Base-by-base conservation (phyloP, 805 yeast genomes). In the Cyberlindnera misumaiensis region DNA sequence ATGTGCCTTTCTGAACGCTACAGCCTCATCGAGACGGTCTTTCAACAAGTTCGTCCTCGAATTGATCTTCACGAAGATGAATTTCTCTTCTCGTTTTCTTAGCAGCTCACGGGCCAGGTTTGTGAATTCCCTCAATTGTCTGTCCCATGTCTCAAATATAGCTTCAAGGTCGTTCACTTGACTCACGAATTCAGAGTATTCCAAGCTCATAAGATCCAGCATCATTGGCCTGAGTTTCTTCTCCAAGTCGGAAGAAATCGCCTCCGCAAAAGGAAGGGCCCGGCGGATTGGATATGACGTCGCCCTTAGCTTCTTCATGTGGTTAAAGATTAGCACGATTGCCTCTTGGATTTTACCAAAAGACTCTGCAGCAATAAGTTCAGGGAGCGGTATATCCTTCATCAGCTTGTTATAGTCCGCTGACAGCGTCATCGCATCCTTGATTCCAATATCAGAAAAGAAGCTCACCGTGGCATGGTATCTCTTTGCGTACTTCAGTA, bases 381-480 rank as follows among this genome's bases (percentile, higher is more conserved):
- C 80, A 35, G 71, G 68, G 1, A 86, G 56, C 0, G 95, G 95
- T 11, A 89, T 63, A 38, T 82, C 93, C 33, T 73, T 72, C 47
- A 87, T 62, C 20, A 90, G 62, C 8, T 73, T 72, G 45, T 78
- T 80, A 52, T 79, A 78, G n/a, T 68, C 65, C 11, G 64, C 61
- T 0, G 87, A 74, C 16, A 59, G 59, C 4, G 63, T 62, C 11
- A 75, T 44, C 12, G 82, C 75, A 20, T 75, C 78, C 28, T 64
- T 58, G 15, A 90, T 59, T 0, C 86, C 85, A 2, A 83, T 77
- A 51, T 85, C 94, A 5, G 86, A 74, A 26, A 73, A 63, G 49
- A 84, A 81, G 27, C 82, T 70, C n/a, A 77, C 73, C 0, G 89
- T 80, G 1, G 86, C 80, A 54, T 84, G 94, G 52, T 80, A 84